A percentile compares a stretch with the other conserved stretches of the same genome.
Conservation (phyloP, 2,329 filamentous ascomycete species). For the Chaetomium sp. region DNA sequence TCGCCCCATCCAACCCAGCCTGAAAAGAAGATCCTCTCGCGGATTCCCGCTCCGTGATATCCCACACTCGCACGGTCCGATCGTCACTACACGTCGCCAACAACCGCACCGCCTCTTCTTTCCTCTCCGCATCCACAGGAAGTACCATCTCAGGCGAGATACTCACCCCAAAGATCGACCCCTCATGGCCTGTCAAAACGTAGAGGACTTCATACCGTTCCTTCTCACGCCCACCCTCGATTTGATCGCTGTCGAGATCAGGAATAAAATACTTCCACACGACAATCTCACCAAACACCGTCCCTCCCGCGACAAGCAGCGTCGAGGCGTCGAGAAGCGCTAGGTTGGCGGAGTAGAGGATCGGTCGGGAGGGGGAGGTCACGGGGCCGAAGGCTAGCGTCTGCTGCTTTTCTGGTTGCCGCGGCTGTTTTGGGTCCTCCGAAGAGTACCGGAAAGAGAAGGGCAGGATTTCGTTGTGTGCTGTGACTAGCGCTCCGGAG, state of each 20-base stretch:
- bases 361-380: conserved; percentile 66
- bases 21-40: not conserved
- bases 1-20: conserved; percentile 29
- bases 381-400: conserved; percentile 41
- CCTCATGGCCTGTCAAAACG: conserved; percentile 67
- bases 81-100: conserved; percentile 94
- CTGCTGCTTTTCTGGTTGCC: not conserved
- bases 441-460: conserved; percentile 31
- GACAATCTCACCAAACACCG: conserved; percentile 89
- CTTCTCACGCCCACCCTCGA: not conserved
- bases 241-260: not conserved
- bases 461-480: conserved; percentile 74
- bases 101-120: conserved; percentile 43
- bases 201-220: conserved; percentile 39
- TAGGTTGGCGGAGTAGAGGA: conserved; percentile 79
- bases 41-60: conserved; percentile 45
- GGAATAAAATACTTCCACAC: conserved; percentile 67
- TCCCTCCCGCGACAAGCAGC: conserved; percentile 74
- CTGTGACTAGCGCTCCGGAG: conserved; percentile 64
- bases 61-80: conserved; percentile 81
- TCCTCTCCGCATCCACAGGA: conserved; percentile 29
- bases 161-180: conserved; percentile 84
- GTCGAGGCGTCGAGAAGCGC: conserved; percentile 51
- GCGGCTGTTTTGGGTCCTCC: not conserved
- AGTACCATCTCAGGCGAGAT: conserved; percentile 55